Evolutionary conservation across 805 yeast species (phyloP).

Genomic region (Metschnikowia aberdeeniae): DNA sequence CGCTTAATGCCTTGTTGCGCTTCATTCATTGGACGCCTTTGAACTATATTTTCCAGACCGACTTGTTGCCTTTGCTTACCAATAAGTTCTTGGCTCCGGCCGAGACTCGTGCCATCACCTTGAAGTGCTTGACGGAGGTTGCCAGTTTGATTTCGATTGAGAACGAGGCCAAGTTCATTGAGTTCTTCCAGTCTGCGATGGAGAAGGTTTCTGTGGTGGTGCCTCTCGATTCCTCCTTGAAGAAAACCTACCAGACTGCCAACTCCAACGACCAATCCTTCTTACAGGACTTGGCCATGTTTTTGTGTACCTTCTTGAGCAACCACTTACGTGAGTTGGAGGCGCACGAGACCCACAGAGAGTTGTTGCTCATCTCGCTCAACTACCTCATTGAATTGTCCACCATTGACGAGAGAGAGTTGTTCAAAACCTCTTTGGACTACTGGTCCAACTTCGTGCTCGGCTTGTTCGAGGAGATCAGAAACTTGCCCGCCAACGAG

Average conservation of each 20-base stretch:
- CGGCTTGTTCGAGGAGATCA: conserved; percentile 80
- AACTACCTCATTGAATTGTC: conserved; percentile 80
- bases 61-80: conserved; percentile 66
- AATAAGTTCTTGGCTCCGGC: conserved; percentile 72
- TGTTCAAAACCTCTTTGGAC: conserved; percentile 92
- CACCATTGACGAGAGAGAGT: conserved; percentile 89
- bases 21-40: conserved; percentile 94
- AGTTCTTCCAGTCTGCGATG: conserved; percentile 69
- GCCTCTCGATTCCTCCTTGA: conserved; percentile 62
- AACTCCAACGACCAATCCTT: conserved; percentile 85
- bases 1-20: conserved; percentile 75
- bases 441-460: conserved; percentile 90
- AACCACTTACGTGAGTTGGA: conserved; percentile 70
- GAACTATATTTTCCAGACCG: conserved; percentile 85
- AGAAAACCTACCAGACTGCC: conserved; percentile 67
- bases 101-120: conserved; percentile 76
- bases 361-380: conserved; percentile 67
- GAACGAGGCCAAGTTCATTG: conserved; percentile 52
- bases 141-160: conserved; percentile 60
- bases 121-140: conserved; percentile 92
- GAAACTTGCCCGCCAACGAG: conserved; percentile 68
- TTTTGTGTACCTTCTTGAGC: conserved; percentile 75
- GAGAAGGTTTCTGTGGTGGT: conserved; percentile 64
- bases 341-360: conserved; percentile 45
- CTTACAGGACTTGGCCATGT: conserved; percentile 92